phyloP scores from a whole-genome alignment of 192 early-diverging fungal species.

The Polychytrium aggregatum region DNA sequence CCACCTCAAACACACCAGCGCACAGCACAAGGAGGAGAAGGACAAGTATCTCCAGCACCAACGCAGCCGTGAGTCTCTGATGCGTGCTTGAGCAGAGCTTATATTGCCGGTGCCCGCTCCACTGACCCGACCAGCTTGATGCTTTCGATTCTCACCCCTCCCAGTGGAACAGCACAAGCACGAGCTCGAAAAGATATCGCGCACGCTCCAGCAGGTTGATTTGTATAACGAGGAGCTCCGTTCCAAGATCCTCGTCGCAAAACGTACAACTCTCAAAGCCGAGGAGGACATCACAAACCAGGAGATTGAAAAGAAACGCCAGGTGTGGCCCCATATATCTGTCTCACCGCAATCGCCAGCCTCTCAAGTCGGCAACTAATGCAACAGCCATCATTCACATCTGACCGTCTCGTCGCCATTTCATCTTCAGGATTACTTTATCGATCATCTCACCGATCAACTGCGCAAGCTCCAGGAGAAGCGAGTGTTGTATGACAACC shows the following conservation, averaged over 20 bases:
- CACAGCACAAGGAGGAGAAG: slow-evolving; percentile 36
- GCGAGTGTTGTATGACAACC: slow-evolving; percentile 39
- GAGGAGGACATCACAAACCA: slow-evolving; percentile 49
- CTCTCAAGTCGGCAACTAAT: too few species aligned
- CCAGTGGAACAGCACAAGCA: slow-evolving; percentile 42
- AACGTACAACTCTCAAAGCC: slow-evolving; percentile 48
- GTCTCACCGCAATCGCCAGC: too few species aligned
- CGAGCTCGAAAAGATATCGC: slow-evolving; percentile 46
- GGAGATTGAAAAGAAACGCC: slow-evolving; percentile 48
- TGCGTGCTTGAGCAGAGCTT: background rate
- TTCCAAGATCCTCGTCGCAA: slow-evolving; percentile 40
- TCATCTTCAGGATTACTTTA: slow-evolving; percentile 48
- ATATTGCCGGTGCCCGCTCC: background rate
- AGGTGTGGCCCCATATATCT: slow-evolving; percentile 16
- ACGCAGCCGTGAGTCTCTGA: slow-evolving; percentile 23
- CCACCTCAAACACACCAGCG: slow-evolving; percentile 14
- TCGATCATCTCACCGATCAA: slow-evolving; percentile 45
- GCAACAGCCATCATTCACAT: too few species aligned
- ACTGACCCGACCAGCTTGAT: background rate
- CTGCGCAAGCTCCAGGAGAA: slow-evolving; percentile 40
- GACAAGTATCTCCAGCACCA: slow-evolving; percentile 24
- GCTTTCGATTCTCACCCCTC: slow-evolving; percentile 5
- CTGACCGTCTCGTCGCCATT: too few species aligned
- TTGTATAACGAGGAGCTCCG: slow-evolving; percentile 47
- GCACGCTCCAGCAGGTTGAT: slow-evolving; percentile 48